Percentiles rank a stretch among this genome's conserved stretches.
These are phyloP conservation scores for Colletotrichum caudatum DNA, from an alignment of 2,329 filamentous ascomycete genomes.

Conservation along the genomic window DNA sequence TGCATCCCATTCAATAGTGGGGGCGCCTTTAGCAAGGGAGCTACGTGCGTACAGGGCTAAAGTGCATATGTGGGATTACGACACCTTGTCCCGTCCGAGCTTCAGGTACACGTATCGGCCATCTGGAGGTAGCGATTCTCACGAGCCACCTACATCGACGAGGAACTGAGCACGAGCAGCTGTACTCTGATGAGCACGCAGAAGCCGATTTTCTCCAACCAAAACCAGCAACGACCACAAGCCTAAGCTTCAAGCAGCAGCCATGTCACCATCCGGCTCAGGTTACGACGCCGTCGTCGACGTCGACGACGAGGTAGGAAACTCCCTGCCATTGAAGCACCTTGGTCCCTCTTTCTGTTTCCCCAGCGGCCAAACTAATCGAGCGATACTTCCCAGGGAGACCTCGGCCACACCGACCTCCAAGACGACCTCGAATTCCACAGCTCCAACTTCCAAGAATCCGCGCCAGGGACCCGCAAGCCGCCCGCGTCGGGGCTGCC, in stretches of 20 bases:
- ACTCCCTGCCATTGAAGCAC: slow-evolving; percentile 36
- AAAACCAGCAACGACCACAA: background rate
- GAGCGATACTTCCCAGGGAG: slow-evolving; percentile 71
- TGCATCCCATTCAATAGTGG: slow-evolving; percentile 7
- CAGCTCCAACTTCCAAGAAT: slow-evolving; percentile 83
- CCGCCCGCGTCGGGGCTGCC: slow-evolving; percentile 63
- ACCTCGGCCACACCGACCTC: slow-evolving; percentile 97
- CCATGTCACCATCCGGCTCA: slow-evolving; percentile 75
- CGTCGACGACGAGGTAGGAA: slow-evolving; percentile 89
- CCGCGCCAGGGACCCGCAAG: slow-evolving; percentile 62
- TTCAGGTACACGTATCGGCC: slow-evolving; percentile 26
- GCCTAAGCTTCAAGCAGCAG: slow-evolving; percentile 44
- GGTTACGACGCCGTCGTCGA: slow-evolving; percentile 99
- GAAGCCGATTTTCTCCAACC: background rate
- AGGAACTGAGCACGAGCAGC: background rate
- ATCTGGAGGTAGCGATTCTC: background rate
- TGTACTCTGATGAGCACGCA: background rate
- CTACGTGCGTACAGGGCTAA: slow-evolving; percentile 21
- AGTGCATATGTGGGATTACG: slow-evolving; percentile 45
- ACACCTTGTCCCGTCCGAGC: slow-evolving; percentile 49
- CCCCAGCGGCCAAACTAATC: slow-evolving; percentile 23
- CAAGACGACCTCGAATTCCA: slow-evolving; percentile 99
- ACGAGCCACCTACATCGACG: slow-evolving; percentile 1
- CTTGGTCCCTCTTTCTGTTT: background rate
- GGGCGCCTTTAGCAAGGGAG: background rate